Percentiles rank a stretch among this genome's conserved stretches.
Evolutionary conservation across 129 eudicot genomes (phyloP).

Genomic region (Dittrichia graveolens): DNA sequence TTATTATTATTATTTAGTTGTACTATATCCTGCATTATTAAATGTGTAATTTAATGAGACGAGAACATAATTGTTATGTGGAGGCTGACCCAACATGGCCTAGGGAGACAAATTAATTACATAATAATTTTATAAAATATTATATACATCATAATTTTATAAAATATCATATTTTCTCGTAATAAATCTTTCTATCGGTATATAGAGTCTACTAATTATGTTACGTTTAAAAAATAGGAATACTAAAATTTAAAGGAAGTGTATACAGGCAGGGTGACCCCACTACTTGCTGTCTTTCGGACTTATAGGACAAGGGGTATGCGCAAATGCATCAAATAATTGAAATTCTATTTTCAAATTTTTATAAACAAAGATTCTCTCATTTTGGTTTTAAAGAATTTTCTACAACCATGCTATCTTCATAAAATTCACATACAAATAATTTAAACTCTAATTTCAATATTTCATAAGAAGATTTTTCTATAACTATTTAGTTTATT

Average conservation of each 20-base stretch:
- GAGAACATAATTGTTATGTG: constrained; percentile 13
- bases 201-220: no score
- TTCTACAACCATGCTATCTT: no score
- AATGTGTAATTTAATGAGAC: constrained; percentile 1
- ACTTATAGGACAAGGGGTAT: constrained; percentile 29
- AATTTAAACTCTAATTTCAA: not conserved
- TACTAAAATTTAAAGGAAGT: not conserved
- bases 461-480: no score
- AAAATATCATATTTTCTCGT: not conserved
- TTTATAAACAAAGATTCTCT: not conserved
- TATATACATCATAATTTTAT: no score
- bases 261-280: constrained; percentile 24
- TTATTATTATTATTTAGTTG: not conserved
- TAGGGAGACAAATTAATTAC: constrained; percentile 7
- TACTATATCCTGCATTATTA: not conserved
- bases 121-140: not conserved
- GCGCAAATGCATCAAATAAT: constrained; percentile 27
- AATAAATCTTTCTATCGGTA: no score
- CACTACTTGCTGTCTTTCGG: constrained; percentile 41
- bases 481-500: no score
- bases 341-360: not conserved
- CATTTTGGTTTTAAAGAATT: not conserved
- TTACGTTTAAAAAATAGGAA: no score
- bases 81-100: constrained; percentile 7
- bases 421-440: no score